A percentile compares a stretch with the other conserved stretches of the same genome.
Conservation (phyloP, 768 basidiomycete species). For the Boletus rubroflammeus region DNA sequence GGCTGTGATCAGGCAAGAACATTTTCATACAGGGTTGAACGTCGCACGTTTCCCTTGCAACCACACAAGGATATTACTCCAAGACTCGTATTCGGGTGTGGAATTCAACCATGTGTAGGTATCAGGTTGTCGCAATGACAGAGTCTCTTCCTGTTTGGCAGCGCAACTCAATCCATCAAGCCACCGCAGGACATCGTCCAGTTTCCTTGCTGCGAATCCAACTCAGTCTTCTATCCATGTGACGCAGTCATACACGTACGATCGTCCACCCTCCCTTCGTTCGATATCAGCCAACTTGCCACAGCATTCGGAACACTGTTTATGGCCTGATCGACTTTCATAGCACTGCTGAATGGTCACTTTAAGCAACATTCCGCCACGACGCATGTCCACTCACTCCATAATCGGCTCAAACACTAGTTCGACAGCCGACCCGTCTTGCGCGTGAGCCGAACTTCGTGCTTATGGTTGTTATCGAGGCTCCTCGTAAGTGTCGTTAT, state of each 20-base stretch:
- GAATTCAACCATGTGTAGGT: constrained; percentile 13
- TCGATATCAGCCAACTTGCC: neutral
- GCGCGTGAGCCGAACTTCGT: neutral
- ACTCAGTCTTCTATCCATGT: neutral
- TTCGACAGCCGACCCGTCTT: neutral
- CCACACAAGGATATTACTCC: constrained; percentile 13
- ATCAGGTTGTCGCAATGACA: constrained; percentile 5
- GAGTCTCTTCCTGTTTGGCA: constrained; percentile 9
- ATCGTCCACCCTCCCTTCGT: neutral
- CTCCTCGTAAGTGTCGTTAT: neutral
- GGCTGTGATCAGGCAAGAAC: neutral
- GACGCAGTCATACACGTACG: neutral
- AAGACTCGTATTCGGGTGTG: neutral
- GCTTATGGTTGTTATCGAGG: neutral
- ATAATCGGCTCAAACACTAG: neutral
- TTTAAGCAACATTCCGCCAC: neutral
- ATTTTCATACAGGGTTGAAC: neutral
- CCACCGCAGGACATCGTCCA: constrained; percentile 10
- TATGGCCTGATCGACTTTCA: neutral
- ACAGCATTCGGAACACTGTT: too few relatives aligned
- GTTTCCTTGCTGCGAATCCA: neutral
- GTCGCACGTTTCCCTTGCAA: constrained; percentile 18
- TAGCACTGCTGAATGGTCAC: neutral
- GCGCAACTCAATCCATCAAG: constrained; percentile 11
- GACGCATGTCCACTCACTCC: neutral